Conservation (phyloP, 2,329 filamentous ascomycete species). For the Aspergillus sp. region DNA sequence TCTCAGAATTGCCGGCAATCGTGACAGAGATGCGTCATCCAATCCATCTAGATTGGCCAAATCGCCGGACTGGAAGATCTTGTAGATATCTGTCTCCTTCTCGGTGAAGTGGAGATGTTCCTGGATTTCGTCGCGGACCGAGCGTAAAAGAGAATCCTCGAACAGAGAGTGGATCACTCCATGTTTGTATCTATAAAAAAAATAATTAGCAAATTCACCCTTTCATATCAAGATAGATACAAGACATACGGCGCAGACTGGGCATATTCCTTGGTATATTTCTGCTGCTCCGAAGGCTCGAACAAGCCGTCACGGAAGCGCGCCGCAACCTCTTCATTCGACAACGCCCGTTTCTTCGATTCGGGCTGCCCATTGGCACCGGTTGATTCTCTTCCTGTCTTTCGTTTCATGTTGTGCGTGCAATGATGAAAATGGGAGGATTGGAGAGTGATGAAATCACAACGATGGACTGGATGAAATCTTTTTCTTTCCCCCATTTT, state of each 20-base stretch:
- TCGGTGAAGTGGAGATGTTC: constrained; percentile 91
- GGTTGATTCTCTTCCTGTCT: constrained; percentile 28
- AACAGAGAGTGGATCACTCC: constrained; percentile 81
- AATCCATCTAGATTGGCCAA: constrained; percentile 94
- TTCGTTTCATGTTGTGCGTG: constrained; percentile 39
- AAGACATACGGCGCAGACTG: constrained; percentile 38
- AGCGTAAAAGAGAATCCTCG: constrained; percentile 73
- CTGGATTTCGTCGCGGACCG: constrained; percentile 83
- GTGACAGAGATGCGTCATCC: constrained; percentile 76
- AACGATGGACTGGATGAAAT: not conserved
- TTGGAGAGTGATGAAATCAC: not conserved
- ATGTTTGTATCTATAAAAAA: constrained; percentile 68
- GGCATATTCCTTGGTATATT: constrained; percentile 40
- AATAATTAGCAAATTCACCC: not conserved
- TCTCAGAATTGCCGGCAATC: constrained; percentile 81
- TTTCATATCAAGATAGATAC: not conserved
- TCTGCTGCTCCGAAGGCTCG: constrained; percentile 33
- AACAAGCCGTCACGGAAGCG: constrained; percentile 43
- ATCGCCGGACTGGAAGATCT: constrained; percentile 97
- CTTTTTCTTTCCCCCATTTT: constrained; percentile 6
- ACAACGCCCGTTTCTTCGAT: constrained; percentile 36
- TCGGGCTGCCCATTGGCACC: constrained; percentile 28
- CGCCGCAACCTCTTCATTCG: constrained; percentile 31
- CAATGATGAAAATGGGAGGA: not conserved
- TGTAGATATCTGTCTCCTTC: constrained; percentile 99